These are phyloP conservation scores for Nepenthes gracilis DNA, from an alignment of 148 eudicot species.

Conservation along the genomic window DNA sequence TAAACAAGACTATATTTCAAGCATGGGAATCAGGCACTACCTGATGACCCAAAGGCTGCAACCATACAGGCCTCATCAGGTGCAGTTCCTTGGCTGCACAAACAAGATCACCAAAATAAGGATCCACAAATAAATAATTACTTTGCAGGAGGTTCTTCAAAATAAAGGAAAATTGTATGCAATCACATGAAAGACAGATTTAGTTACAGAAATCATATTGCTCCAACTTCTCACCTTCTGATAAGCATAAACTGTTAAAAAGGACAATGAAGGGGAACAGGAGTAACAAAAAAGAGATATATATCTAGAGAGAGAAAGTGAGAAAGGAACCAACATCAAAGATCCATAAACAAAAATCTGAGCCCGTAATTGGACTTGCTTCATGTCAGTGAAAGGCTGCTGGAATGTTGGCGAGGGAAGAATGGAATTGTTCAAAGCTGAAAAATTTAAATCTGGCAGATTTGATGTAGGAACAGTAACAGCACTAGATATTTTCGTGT, in stretches of 20 bases:
- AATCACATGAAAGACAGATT: too few species aligned
- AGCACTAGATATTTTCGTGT: too few species aligned
- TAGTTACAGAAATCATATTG: too few species aligned
- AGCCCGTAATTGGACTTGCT: conserved; percentile 95
- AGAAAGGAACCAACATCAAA: conserved; percentile 36
- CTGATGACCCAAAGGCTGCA: conserved; percentile 86
- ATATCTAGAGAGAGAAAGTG: conserved; percentile 18
- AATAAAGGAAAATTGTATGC: too few species aligned
- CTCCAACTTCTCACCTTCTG: too few species aligned
- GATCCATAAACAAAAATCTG: conserved; percentile 99
- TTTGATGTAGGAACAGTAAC: conserved; percentile 29
- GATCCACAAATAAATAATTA: too few species aligned
- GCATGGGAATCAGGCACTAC: conserved; percentile 24
- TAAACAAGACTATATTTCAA: neutral
- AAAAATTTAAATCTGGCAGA: conserved; percentile 40
- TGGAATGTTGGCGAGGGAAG: conserved; percentile 32
- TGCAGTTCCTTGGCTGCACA: conserved; percentile 73
- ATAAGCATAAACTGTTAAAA: too few species aligned
- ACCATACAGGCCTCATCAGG: conserved; percentile 95
- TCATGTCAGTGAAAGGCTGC: conserved; percentile 77
- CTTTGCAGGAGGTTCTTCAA: too few species aligned
- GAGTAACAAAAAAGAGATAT: neutral
- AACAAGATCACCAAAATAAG: too few species aligned
- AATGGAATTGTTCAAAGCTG: conserved; percentile 32
- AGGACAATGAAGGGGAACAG: too few species aligned